A percentile compares a stretch with the other conserved stretches of the same genome.
phyloP scores from a whole-genome alignment of 345 rosid genomes.

The Ailanthus altissimus region DNA sequence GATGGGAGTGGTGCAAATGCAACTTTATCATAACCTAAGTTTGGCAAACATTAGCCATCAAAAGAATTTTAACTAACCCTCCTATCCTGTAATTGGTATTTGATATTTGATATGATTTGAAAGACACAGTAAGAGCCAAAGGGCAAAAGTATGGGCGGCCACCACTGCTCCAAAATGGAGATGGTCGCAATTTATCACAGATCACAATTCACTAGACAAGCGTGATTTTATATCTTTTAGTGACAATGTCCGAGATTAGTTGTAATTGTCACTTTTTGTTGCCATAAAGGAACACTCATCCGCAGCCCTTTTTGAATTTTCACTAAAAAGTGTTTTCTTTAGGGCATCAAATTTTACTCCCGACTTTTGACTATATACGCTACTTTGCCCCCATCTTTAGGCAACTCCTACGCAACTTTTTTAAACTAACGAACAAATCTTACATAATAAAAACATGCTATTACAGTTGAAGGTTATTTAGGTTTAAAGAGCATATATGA shows the following conservation, averaged over 20 bases:
- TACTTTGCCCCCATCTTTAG: no score
- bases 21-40: background rate
- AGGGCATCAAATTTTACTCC: background rate
- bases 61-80: background rate
- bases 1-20: background rate
- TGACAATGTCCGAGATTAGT: constrained; percentile 18
- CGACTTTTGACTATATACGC: constrained; percentile 11
- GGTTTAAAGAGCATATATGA: no score
- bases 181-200: background rate
- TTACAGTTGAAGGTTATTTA: no score
- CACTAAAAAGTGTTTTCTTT: background rate
- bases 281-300: constrained; percentile 5
- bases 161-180: background rate
- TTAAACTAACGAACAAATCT: no score
- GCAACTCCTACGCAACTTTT: no score
- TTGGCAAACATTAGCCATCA: constrained; percentile 3
- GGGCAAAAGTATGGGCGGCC: constrained; percentile 16
- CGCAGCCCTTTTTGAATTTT: constrained; percentile 41
- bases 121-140: background rate
- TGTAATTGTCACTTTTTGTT: constrained; percentile 18
- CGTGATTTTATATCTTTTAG: background rate
- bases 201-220: background rate
- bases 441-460: no score
- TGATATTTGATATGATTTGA: background rate
- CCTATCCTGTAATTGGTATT: background rate